Evolutionary conservation across 2,329 filamentous ascomycete genomes (phyloP).

Genomic region (Fusarium sp.): DNA sequence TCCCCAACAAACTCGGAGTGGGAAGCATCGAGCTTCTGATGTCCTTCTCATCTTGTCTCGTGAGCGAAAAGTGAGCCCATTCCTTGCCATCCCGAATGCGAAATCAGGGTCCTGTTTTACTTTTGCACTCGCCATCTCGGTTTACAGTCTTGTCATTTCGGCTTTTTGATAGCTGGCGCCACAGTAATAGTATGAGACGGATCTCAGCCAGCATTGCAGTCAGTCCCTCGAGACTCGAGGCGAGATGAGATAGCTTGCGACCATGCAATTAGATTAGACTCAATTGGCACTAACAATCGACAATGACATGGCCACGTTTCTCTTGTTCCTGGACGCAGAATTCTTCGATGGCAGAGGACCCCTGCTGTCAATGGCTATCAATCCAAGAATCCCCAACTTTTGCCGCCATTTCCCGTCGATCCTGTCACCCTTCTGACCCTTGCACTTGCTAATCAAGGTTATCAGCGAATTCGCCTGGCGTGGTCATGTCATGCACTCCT

Average conservation of each 20-base stretch:
- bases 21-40: constrained; percentile 22
- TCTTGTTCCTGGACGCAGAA: constrained; percentile 28
- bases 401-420: constrained; percentile 37
- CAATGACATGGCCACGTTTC: constrained; percentile 11
- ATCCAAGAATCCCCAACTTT: constrained; percentile 33
- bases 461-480: constrained; percentile 30
- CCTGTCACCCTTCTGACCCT: constrained; percentile 20
- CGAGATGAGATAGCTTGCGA: constrained; percentile 11
- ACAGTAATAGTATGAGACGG: constrained; percentile 14
- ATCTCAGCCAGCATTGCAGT: constrained; percentile 31
- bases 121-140: constrained; percentile 14
- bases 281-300: constrained; percentile 3
- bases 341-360: constrained; percentile 29
- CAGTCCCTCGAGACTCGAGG: constrained; percentile 4
- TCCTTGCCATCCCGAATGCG: constrained; percentile 25
- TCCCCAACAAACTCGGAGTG: constrained; percentile 32
- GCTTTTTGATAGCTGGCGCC: constrained; percentile 27
- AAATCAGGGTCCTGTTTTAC: constrained; percentile 24
- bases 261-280: constrained; percentile 22
- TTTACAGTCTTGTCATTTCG: constrained; percentile 27
- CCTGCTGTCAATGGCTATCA: constrained; percentile 29
- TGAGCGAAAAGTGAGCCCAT: constrained; percentile 31
- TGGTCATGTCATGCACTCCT: constrained; percentile 43
- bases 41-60: constrained; percentile 22
- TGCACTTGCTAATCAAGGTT: constrained; percentile 32